A percentile compares a stretch with the other conserved stretches of the same genome.
Evolutionary conservation across 495 filamentous ascomycete species (phyloP).

Genomic region (Thozetella sp.): DNA sequence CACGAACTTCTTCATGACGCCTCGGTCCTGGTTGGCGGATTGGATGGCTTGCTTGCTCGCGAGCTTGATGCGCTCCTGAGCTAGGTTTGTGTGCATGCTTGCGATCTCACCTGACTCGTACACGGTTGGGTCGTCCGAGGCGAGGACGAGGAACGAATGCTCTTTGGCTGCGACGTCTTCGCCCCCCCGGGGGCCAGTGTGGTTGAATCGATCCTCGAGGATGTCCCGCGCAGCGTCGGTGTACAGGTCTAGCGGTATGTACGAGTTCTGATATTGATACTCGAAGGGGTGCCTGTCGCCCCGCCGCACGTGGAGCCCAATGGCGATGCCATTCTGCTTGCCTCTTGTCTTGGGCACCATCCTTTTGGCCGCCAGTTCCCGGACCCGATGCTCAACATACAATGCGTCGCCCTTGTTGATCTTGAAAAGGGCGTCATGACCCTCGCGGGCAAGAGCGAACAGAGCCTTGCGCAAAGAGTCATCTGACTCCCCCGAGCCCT

Average conservation of each 20-base stretch:
- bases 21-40: slow-evolving; percentile 23
- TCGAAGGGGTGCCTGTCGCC: slow-evolving; percentile 71
- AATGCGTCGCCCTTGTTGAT: slow-evolving; percentile 55
- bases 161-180: slow-evolving; percentile 31
- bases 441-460: slow-evolving; percentile 60
- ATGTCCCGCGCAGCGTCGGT: slow-evolving; percentile 44
- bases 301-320: slow-evolving; percentile 72
- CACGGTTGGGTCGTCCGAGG: slow-evolving; percentile 73
- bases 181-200: slow-evolving; percentile 26
- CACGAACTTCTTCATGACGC: slow-evolving; percentile 56
- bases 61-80: slow-evolving; percentile 67
- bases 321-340: slow-evolving; percentile 40
- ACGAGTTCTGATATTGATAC: slow-evolving; percentile 65
- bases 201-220: slow-evolving; percentile 34
- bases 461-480: slow-evolving; percentile 38
- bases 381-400: slow-evolving; percentile 54
- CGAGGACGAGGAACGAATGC: slow-evolving; percentile 54
- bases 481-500: slow-evolving; percentile 45
- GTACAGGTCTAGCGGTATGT: slow-evolving; percentile 68
- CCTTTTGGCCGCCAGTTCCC: slow-evolving; percentile 45
- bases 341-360: slow-evolving; percentile 34
- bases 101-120: slow-evolving; percentile 59
- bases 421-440: slow-evolving; percentile 67
- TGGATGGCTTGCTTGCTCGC: slow-evolving; percentile 56
- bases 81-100: slow-evolving; percentile 34